Conservation (phyloP, 1,139 yeast genomes). For the Wickerhamiella infanticola region DNA sequence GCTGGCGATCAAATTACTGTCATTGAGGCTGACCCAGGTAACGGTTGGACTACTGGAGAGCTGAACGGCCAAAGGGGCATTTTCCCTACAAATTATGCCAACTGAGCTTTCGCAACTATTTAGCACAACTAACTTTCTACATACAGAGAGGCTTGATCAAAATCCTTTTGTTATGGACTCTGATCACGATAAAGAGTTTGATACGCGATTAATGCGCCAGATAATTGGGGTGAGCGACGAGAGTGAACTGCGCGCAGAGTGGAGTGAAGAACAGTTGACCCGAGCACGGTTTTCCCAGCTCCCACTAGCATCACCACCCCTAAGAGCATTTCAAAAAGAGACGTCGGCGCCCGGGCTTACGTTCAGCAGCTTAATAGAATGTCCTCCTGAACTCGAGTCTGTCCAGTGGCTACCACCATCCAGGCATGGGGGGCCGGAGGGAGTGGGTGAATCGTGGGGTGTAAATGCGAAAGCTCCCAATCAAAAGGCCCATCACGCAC, state of each 20-base stretch:
- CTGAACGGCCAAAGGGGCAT: conserved; percentile 55
- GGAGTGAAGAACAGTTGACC: not conserved
- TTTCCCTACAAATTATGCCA: conserved; percentile 66
- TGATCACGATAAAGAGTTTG: not conserved
- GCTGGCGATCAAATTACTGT: conserved; percentile 68
- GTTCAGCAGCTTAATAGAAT: not conserved
- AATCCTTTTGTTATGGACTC: not conserved
- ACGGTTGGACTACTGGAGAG: conserved; percentile 96
- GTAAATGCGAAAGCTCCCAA: too few relatives aligned
- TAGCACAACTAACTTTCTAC: too few relatives aligned
- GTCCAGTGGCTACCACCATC: not conserved
- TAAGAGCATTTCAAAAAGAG: too few relatives aligned
- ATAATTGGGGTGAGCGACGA: not conserved
- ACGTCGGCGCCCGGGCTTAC: not conserved
- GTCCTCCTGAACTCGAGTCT: not conserved
- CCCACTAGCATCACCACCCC: too few relatives aligned
- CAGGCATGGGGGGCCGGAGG: too few relatives aligned
- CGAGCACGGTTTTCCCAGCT: too few relatives aligned
- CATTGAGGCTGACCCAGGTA: conserved; percentile 61
- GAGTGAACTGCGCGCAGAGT: not conserved
- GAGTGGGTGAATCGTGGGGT: too few relatives aligned
- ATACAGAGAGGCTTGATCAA: too few relatives aligned
- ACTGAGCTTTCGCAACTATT: not conserved
- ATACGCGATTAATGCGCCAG: not conserved
- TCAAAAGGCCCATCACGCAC: too few relatives aligned